Conservation (phyloP, 2,329 filamentous ascomycete species). For the Alternaria longipes region DNA sequence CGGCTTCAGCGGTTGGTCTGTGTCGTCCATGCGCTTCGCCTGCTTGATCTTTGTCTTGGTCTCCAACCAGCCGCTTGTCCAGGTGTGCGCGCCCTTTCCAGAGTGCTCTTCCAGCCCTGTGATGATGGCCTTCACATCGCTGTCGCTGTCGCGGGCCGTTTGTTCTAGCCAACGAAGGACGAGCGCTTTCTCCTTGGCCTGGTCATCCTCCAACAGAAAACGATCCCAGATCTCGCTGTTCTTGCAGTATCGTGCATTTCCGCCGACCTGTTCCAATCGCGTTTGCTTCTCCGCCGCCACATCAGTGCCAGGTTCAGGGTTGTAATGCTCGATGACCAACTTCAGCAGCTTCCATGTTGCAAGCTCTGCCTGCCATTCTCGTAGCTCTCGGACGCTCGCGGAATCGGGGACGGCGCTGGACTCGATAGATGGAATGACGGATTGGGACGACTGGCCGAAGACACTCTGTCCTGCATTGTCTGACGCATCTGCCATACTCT, state of each 20-base stretch:
- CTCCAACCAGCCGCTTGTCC: conserved; percentile 90
- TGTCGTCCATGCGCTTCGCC: conserved; percentile 76
- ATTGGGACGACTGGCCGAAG: conserved; percentile 31
- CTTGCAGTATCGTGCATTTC: conserved; percentile 62
- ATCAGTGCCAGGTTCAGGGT: conserved; percentile 51
- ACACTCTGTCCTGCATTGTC: conserved; percentile 20
- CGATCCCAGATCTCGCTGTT: conserved; percentile 73
- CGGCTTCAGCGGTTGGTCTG: conserved; percentile 37
- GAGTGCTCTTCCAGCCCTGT: conserved; percentile 75
- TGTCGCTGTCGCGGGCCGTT: conserved; percentile 72
- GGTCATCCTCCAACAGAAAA: conserved; percentile 76
- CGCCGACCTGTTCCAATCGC: conserved; percentile 42
- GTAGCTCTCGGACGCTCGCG: conserved; percentile 61
- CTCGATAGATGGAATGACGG: conserved; percentile 28
- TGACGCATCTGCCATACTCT: conserved; percentile 38
- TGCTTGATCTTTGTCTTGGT: conserved; percentile 90
- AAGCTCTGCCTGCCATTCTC: conserved; percentile 80
- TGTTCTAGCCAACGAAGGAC: conserved; percentile 88
- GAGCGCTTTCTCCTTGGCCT: conserved; percentile 79
- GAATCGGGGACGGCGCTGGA: conserved; percentile 30
- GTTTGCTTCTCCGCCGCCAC: conserved; percentile 44
- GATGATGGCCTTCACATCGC: conserved; percentile 78
- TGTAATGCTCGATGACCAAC: conserved; percentile 76
- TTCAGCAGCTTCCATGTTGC: conserved; percentile 91
- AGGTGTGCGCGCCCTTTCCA: conserved; percentile 70